These are phyloP conservation scores for Suillus ampliporus DNA, from an alignment of 768 basidiomycete species.

Conservation along the genomic window DNA sequence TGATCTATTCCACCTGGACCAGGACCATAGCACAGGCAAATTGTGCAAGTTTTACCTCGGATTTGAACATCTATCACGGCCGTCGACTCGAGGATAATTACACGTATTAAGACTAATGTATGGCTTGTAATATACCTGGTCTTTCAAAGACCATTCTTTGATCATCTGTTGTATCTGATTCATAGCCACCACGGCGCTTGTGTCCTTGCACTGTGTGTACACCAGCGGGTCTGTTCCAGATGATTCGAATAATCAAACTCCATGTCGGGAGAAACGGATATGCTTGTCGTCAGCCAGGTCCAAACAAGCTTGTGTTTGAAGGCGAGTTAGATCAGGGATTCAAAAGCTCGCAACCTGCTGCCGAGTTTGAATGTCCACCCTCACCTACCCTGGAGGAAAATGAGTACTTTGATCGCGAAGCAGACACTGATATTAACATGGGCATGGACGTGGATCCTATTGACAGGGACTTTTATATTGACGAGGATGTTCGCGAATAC, in stretches of 20 bases:
- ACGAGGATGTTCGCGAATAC: neutral
- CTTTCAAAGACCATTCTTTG: neutral
- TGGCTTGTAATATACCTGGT: neutral
- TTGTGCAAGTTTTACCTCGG: neutral
- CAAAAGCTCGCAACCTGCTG: neutral
- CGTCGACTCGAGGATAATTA: neutral
- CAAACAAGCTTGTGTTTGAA: neutral
- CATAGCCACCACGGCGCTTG: neutral
- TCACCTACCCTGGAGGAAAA: neutral
- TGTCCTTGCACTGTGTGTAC: constrained; percentile 4
- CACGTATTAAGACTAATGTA: constrained; percentile 3
- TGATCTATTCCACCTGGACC: constrained; percentile 3
- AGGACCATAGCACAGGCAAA: constrained; percentile 3
- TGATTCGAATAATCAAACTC: neutral
- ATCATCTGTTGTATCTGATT: neutral
- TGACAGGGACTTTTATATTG: neutral
- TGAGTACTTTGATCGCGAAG: neutral
- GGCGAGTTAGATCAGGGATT: neutral
- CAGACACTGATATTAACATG: neutral
- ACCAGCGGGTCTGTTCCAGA: neutral
- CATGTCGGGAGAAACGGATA: neutral
- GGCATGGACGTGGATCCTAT: neutral
- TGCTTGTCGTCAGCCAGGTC: neutral
- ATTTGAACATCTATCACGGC: neutral
- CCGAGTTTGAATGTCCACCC: neutral